phyloP scores from a whole-genome alignment of 257 asterid species.

The Nicotiana noctiflora region DNA sequence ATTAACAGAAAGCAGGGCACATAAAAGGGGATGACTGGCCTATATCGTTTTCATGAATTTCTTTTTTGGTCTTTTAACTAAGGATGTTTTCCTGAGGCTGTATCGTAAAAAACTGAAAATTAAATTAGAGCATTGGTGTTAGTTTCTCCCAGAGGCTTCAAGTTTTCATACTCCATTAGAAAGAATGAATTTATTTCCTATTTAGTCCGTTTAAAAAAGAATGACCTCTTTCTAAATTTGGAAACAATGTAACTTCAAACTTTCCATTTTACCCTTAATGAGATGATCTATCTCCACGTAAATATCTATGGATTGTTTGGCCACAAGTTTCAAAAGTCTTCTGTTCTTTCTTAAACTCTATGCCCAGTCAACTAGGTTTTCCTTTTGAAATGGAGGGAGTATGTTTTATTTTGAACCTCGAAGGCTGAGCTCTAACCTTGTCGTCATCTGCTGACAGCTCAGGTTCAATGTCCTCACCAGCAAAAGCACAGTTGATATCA shows the following conservation, averaged over 20 bases:
- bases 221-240: no score
- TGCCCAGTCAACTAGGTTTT: no score
- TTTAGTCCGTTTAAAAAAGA: no score
- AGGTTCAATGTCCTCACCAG: slow-evolving; percentile 36
- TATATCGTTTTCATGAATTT: neutral
- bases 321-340: no score
- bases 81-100: neutral
- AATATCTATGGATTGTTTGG: no score
- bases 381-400: no score
- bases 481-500: slow-evolving; percentile 40
- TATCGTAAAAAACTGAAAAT: neutral
- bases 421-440: slow-evolving; percentile 22
- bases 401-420: neutral
- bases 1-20: neutral
- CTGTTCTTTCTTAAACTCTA: no score
- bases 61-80: neutral
- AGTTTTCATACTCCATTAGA: neutral
- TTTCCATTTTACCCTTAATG: no score
- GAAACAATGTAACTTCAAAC: no score
- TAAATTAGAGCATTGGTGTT: neutral
- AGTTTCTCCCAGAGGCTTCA: neutral
- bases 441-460: slow-evolving; percentile 59
- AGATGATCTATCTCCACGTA: no score
- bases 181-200: no score
- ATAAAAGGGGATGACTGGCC: neutral